A percentile compares a stretch with the other conserved stretches of the same genome.
phyloP scores from a whole-genome alignment of 306 rosid genomes.

The Prunus campanulata region DNA sequence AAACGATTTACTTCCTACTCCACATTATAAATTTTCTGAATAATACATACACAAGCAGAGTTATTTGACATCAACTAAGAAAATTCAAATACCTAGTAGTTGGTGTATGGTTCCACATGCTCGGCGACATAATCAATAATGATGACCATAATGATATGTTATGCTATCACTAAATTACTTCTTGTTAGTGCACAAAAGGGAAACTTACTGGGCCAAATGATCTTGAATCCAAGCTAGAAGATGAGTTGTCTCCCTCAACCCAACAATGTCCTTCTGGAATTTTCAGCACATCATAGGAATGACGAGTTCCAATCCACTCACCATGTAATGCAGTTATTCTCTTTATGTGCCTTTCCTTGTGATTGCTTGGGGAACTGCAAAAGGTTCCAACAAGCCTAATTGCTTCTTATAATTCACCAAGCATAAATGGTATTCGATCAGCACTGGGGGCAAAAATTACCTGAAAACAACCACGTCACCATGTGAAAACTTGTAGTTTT shows the following conservation, averaged over 20 bases:
- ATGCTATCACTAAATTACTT: too few species aligned
- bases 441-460: conserved; percentile 30
- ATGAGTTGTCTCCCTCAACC: conserved; percentile 91
- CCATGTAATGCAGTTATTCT: conserved; percentile 83
- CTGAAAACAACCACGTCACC: conserved; percentile 81
- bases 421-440: background rate
- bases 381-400: conserved; percentile 23
- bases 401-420: background rate
- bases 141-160: too few species aligned
- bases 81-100: too few species aligned
- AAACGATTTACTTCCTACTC: background rate
- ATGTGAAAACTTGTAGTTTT: conserved; percentile 57
- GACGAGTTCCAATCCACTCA: conserved; percentile 62
- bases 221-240: conserved; percentile 81
- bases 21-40: background rate
- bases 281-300: conserved; percentile 46
- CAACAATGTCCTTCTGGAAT: conserved; percentile 85
- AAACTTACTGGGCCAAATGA: conserved; percentile 78
- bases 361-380: conserved; percentile 74
- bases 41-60: background rate
- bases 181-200: too few species aligned
- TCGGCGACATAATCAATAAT: too few species aligned
- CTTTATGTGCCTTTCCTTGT: conserved; percentile 77
- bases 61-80: too few species aligned
- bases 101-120: too few species aligned